These are phyloP conservation scores for Adenanthera pavonina DNA, from an alignment of 306 rosid genomes.

Conservation along the genomic window DNA sequence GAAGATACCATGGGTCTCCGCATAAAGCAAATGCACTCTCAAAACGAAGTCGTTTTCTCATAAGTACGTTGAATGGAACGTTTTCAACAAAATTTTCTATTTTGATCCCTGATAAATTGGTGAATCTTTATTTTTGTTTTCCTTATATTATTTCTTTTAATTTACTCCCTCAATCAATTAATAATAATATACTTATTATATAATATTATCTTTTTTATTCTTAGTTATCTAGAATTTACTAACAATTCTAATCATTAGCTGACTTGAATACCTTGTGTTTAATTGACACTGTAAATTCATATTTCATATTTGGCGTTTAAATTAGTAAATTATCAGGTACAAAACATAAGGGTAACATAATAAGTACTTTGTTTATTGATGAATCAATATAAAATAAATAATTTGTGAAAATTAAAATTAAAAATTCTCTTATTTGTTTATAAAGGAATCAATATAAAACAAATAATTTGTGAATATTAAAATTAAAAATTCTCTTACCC, in stretches of 20 bases:
- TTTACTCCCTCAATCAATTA: too few relatives aligned
- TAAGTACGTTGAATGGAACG: background rate
- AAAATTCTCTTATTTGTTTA: background rate
- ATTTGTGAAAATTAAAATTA: background rate
- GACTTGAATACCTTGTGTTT: background rate
- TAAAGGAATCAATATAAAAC: background rate
- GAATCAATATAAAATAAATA: background rate
- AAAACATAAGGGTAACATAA: background rate
- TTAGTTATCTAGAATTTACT: background rate
- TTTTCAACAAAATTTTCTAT: background rate
- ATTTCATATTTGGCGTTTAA: too few relatives aligned
- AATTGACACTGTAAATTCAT: background rate
- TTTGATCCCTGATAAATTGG: background rate
- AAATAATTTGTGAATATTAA: background rate
- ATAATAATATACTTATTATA: too few relatives aligned
- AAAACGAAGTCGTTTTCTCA: constrained; percentile 28
- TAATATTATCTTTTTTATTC: background rate
- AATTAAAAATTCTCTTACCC: background rate
- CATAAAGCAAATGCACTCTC: background rate
- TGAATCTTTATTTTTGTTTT: too few relatives aligned
- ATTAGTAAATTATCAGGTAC: background rate
- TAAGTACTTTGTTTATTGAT: background rate
- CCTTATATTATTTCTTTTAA: too few relatives aligned
- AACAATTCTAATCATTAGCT: background rate
- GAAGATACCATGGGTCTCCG: background rate